Evolutionary conservation across 2,329 filamentous ascomycete genomes (phyloP).

Genomic region (Samsoniella hepiali): DNA sequence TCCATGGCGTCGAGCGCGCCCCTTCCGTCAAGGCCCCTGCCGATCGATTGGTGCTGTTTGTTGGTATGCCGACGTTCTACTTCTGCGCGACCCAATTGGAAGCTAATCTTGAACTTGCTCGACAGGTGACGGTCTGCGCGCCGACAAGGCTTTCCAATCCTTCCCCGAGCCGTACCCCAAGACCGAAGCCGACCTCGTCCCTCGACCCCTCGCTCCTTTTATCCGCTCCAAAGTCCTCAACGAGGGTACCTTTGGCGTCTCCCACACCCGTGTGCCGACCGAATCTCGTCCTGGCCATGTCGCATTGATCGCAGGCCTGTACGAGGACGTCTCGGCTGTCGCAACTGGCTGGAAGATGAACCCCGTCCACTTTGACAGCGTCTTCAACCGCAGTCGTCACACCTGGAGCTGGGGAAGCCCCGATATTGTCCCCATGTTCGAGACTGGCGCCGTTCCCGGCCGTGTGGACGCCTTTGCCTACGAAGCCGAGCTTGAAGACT

Average conservation of each 20-base stretch:
- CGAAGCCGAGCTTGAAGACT: slow-evolving; percentile 82
- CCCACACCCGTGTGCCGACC: slow-evolving; percentile 93
- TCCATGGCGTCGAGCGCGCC: slow-evolving; percentile 67
- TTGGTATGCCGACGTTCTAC: slow-evolving; percentile 56
- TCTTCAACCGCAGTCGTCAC: slow-evolving; percentile 94
- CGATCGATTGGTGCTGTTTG: slow-evolving; percentile 86
- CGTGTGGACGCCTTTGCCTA: slow-evolving; percentile 87
- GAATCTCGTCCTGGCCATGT: slow-evolving; percentile 96
- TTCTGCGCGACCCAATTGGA: not conserved
- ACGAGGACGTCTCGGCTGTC: slow-evolving; percentile 96
- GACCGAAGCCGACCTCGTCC: slow-evolving; percentile 61
- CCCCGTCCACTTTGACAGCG: slow-evolving; percentile 96
- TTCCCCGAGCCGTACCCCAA: slow-evolving; percentile 81
- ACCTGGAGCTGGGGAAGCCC: slow-evolving; percentile 99
- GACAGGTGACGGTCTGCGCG: slow-evolving; percentile 82
- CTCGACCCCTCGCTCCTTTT: slow-evolving; percentile 83
- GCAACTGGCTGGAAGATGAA: slow-evolving; percentile 98
- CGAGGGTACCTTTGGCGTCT: slow-evolving; percentile 93
- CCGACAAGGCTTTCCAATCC: slow-evolving; percentile 95
- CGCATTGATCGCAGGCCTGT: slow-evolving; percentile 90
- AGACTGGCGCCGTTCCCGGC: slow-evolving; percentile 83
- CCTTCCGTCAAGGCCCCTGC: slow-evolving; percentile 67
- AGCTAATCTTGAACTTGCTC: slow-evolving; percentile 13
- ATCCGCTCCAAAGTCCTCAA: slow-evolving; percentile 83
- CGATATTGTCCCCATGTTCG: slow-evolving; percentile 96